Percentiles rank a stretch among this genome's conserved stretches.
Evolutionary conservation across 345 rosid species (phyloP).

Genomic region (Lumnitzera racemosa): DNA sequence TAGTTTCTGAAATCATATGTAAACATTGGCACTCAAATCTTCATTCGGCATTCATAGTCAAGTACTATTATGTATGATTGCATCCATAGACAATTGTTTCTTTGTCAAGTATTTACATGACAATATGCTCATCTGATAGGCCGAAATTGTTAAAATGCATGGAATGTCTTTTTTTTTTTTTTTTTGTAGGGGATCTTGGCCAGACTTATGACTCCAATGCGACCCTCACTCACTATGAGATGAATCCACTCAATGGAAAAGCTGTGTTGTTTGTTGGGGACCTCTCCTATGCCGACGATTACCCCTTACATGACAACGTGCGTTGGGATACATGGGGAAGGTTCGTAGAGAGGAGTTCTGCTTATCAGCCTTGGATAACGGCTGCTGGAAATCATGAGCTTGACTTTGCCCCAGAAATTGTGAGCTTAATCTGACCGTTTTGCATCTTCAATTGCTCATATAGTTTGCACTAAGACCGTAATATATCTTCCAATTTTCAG

Average conservation of each 20-base stretch:
- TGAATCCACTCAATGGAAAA: constrained; percentile 24
- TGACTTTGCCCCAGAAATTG: constrained; percentile 27
- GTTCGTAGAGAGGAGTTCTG: constrained; percentile 30
- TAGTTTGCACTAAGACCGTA: no score
- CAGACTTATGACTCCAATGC: constrained; percentile 37
- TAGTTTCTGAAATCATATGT: no score
- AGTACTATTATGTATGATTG: no score
- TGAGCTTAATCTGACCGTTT: constrained; percentile 1
- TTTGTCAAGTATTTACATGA: no score
- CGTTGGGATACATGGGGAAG: constrained; percentile 52
- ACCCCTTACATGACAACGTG: constrained; percentile 23
- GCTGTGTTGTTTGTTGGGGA: constrained; percentile 34
- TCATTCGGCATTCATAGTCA: no score
- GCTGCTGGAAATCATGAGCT: constrained; percentile 41
- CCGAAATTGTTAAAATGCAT: background rate
- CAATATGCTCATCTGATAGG: no score
- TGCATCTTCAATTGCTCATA: background rate
- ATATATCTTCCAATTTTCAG: no score
- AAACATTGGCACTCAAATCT: no score
- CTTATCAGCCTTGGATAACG: constrained; percentile 48
- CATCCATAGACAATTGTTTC: no score
- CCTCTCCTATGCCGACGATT: constrained; percentile 44
- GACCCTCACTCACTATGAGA: constrained; percentile 33
- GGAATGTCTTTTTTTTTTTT: background rate
- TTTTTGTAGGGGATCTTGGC: constrained; percentile 34